Percentiles rank a stretch among this genome's conserved stretches.
phyloP scores from a whole-genome alignment of 169 alveolate genomes.

The Cryptosporidium ubiquitum region DNA sequence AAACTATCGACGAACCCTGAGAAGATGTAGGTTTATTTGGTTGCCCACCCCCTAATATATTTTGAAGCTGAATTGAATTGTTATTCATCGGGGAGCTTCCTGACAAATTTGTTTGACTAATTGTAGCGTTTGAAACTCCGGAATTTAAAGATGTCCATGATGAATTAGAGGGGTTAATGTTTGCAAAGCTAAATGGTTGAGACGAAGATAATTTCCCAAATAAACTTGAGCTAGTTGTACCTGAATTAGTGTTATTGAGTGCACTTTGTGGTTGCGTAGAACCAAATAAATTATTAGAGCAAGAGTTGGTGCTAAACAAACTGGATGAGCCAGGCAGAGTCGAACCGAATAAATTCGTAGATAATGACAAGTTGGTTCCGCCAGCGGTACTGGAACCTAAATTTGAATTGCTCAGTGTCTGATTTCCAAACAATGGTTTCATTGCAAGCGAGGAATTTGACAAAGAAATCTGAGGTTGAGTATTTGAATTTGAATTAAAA shows the following conservation, averaged over 20 bases:
- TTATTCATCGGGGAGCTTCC: neutral
- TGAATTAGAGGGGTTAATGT: neutral
- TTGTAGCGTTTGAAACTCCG: neutral
- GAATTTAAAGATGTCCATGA: neutral
- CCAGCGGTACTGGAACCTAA: neutral
- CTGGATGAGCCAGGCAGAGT: slow-evolving; percentile 18
- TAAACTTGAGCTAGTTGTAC: slow-evolving; percentile 5
- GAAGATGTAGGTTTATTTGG: neutral
- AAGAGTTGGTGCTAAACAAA: neutral
- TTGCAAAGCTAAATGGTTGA: neutral
- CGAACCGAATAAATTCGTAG: slow-evolving; percentile 34
- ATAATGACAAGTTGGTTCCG: neutral
- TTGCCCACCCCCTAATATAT: neutral
- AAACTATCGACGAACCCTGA: slow-evolving; percentile 2
- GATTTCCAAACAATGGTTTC: slow-evolving; percentile 20
- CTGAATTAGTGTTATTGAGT: neutral
- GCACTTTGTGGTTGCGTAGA: slow-evolving; percentile 12
- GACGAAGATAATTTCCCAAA: slow-evolving; percentile 32
- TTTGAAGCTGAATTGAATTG: slow-evolving; percentile 26
- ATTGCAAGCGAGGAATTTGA: neutral
- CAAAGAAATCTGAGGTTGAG: slow-evolving; percentile 20
- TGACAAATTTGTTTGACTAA: neutral
- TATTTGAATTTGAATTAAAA: slow-evolving; percentile 1
- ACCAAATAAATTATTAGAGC: neutral
- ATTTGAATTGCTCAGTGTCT: neutral